Conservation (phyloP, 2,329 filamentous ascomycete species). For the Penicillium sclerotiorum region DNA sequence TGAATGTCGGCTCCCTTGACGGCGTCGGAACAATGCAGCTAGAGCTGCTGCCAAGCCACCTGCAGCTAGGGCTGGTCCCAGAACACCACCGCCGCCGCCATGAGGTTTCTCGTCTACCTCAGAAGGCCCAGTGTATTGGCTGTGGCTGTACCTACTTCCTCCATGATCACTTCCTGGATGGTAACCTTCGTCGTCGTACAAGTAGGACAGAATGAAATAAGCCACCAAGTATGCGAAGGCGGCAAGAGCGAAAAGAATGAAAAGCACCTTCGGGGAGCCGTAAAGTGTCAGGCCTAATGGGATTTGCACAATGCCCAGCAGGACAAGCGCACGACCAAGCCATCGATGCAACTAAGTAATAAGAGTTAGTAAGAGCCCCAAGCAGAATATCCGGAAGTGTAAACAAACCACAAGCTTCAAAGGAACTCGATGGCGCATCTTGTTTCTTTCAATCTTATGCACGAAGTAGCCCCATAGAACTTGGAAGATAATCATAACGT, state of each 20-base stretch:
- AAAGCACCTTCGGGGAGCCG: constrained; percentile 81
- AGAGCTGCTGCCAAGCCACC: constrained; percentile 62
- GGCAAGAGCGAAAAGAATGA: constrained; percentile 83
- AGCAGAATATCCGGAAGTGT: background rate
- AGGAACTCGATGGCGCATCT: constrained; percentile 57
- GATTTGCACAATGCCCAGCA: constrained; percentile 84
- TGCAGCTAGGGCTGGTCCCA: constrained; percentile 50
- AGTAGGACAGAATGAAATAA: constrained; percentile 81
- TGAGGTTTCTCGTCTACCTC: constrained; percentile 50
- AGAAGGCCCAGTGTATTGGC: constrained; percentile 58
- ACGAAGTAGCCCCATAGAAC: constrained; percentile 61
- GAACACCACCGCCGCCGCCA: constrained; percentile 49
- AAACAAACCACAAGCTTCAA: constrained; percentile 60
- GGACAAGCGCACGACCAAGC: constrained; percentile 74
- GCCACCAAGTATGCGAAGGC: constrained; percentile 70
- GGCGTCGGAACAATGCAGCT: constrained; percentile 52
- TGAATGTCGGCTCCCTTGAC: constrained; percentile 47
- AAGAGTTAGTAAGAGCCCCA: constrained; percentile 5
- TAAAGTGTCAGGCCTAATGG: constrained; percentile 89
- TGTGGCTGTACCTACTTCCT: constrained; percentile 48
- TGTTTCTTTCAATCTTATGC: constrained; percentile 56
- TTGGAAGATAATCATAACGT: constrained; percentile 62
- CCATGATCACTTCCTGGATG: constrained; percentile 58
- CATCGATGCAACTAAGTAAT: constrained; percentile 77
- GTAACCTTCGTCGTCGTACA: constrained; percentile 55